Percentiles rank a stretch among this genome's conserved stretches.
phyloP scores from a whole-genome alignment of 2,329 filamentous ascomycete species.

The Neonectria neomacrospora region DNA sequence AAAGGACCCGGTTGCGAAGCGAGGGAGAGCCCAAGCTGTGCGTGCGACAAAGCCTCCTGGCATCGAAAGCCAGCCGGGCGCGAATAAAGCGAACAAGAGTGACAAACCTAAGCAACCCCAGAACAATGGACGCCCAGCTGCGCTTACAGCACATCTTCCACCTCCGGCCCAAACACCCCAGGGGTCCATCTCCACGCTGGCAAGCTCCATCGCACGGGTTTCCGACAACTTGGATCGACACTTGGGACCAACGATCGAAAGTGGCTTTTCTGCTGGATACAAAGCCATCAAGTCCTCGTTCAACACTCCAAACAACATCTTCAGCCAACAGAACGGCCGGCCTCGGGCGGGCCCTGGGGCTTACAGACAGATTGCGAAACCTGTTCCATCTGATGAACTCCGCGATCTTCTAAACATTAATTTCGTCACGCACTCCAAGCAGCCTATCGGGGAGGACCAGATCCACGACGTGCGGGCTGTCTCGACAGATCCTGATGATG shows the following conservation, averaged over 20 bases:
- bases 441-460: neutral
- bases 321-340: neutral
- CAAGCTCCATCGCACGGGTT: neutral
- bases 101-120: neutral
- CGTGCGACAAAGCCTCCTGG: too few relatives aligned
- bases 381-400: slow-evolving; percentile 12
- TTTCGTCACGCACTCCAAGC: slow-evolving; percentile 9
- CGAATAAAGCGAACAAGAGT: too few relatives aligned
- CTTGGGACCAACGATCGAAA: neutral
- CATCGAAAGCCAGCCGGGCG: neutral
- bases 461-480: neutral
- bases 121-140: neutral
- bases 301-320: neutral
- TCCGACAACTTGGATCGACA: neutral
- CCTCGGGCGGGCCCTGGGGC: neutral
- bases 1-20: neutral
- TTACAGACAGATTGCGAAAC: neutral
- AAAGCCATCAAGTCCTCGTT: slow-evolving; percentile 9
- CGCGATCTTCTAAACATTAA: slow-evolving; percentile 20
- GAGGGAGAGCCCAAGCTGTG: neutral
- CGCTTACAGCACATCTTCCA: slow-evolving; percentile 15
- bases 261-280: neutral
- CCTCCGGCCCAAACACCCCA: neutral
- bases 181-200: neutral
- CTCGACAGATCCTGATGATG: neutral